Evolutionary conservation across 352 stramenopile species (phyloP), one percentile per base, ranked within the genome.

Genomic region (Phytophthora kernoviae): DNA sequence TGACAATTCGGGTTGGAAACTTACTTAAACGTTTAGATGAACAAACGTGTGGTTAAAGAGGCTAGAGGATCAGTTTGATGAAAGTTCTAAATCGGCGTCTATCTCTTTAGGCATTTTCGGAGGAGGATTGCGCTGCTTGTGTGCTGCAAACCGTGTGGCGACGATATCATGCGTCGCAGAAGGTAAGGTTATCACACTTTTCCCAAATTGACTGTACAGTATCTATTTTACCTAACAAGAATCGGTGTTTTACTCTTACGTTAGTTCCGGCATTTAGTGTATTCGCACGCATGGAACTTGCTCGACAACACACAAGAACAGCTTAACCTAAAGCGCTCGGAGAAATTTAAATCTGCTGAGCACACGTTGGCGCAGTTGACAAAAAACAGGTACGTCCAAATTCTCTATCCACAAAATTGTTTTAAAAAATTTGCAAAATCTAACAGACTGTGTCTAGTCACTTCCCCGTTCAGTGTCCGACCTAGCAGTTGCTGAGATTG

Each of bases 231-330:
- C 40, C 8, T 53, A 30, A 30, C 24, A 20, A 15, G 1, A 24
- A 11, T 47, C 3, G 50, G 5, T 37, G 1, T 42, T 12, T 45
- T 46, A 37, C 6, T 20, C 8, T 26, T 26, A 53, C 2, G 26
- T n/a, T 61, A 90, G 79, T 95, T 95, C 65, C 85, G 80, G 14
- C 80, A 81, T 46, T 70, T 94, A 1, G 80, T 95, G 52, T 89
- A 82, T 32, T 90, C 84, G 26, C 72, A 91, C 54, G 87, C 89
- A 43, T 97, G 87, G 87, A 97, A 97, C 66, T 54, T 96, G 50
- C 65, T 97, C 39, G 89, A 97, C 63, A 96, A 96, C 69, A 93
- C 91, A 40, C 81, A 96, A 65, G 88, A 96, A 62, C 87, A 96
- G 57, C 78, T 96, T 21, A 93, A 94, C 46, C 73, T 96, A 22